Evolutionary conservation across 1,284 basidiomycete genomes (phyloP).

Genomic region (Cutaneotrichosporon cavernicola): DNA sequence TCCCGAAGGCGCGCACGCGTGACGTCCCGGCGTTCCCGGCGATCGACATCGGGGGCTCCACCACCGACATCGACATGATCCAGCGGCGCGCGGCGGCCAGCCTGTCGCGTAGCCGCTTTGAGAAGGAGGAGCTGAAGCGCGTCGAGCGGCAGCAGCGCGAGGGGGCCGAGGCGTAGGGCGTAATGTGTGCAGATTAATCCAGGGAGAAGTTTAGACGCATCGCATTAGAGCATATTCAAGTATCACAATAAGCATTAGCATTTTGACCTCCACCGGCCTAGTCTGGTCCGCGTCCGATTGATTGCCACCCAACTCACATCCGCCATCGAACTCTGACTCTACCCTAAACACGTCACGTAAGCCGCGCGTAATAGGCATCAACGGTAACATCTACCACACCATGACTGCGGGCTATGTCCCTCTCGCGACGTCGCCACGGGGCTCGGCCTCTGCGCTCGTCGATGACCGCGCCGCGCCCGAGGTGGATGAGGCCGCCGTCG

Average conservation of each 20-base stretch:
- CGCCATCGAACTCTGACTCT: neutral
- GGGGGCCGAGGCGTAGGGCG: neutral
- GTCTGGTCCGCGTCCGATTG: neutral
- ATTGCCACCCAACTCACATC: slow-evolving; percentile 7
- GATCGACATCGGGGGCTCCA: neutral
- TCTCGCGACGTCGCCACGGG: slow-evolving; percentile 8
- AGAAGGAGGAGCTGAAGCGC: neutral
- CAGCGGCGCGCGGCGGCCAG: neutral
- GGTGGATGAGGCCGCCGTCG: slow-evolving; percentile 31
- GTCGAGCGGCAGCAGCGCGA: neutral
- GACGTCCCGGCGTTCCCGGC: slow-evolving; percentile 1
- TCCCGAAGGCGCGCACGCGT: neutral
- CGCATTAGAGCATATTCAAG: too few species aligned
- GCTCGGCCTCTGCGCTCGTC: neutral
- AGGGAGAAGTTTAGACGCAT: too few species aligned
- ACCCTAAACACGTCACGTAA: neutral
- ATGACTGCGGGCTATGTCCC: neutral
- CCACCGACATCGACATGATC: neutral
- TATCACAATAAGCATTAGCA: too few species aligned
- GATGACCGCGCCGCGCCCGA: slow-evolving; percentile 9
- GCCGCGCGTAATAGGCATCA: neutral
- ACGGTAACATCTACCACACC: neutral
- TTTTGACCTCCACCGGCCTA: neutral
- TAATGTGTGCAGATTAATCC: too few species aligned
- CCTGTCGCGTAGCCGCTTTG: neutral